Percentiles rank a stretch among this genome's conserved stretches.
These are phyloP conservation scores for Peronospora destructor DNA, from an alignment of 352 stramenopile genomes.

Conservation along the genomic window DNA sequence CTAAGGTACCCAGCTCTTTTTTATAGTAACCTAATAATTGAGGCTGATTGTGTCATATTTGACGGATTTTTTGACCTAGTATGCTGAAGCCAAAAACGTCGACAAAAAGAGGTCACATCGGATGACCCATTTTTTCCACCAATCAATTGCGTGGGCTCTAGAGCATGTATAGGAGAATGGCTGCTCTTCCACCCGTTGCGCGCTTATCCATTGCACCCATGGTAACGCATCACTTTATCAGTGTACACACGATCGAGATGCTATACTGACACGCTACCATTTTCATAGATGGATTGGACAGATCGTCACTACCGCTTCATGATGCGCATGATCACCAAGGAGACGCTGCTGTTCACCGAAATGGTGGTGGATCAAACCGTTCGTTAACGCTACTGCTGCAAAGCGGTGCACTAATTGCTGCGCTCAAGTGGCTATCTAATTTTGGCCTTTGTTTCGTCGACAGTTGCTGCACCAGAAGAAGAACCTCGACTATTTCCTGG, in stretches of 20 bases:
- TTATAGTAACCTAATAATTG: too few species aligned
- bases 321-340: constrained; percentile 89
- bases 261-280: not conserved
- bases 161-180: constrained; percentile 32
- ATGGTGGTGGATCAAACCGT: constrained; percentile 98
- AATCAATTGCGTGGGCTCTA: constrained; percentile 10
- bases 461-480: constrained; percentile 79
- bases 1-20: too few species aligned
- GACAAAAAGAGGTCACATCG: not conserved
- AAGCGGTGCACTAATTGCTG: not conserved
- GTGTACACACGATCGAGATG: not conserved
- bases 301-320: constrained; percentile 93
- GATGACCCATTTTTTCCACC: not conserved
- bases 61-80: too few species aligned
- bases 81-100: too few species aligned
- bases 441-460: not conserved
- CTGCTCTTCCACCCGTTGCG: constrained; percentile 33
- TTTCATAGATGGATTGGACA: constrained; percentile 95
- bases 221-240: constrained; percentile 21
- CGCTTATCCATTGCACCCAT: constrained; percentile 67
- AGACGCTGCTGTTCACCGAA: constrained; percentile 95
- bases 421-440: not conserved
- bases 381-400: constrained; percentile 3
- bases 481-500: constrained; percentile 87
- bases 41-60: too few species aligned